Base-by-base conservation (phyloP, 148 eudicot genomes). In the Rhododendron ferrugineum region DNA sequence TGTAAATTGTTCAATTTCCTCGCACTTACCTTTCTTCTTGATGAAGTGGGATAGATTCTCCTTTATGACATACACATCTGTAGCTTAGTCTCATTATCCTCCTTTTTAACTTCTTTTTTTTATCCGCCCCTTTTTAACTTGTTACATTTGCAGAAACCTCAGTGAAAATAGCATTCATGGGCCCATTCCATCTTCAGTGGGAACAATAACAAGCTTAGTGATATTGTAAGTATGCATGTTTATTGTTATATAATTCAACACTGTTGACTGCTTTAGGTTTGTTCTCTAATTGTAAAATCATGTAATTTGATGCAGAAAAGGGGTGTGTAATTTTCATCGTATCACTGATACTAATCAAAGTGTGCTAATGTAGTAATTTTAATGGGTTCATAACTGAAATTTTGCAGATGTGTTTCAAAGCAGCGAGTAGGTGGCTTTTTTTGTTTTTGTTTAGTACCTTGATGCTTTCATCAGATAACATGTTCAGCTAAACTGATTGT, bases 121-220 rank as follows among this genome's bases (percentile, higher is more conserved):
- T 5, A 40, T 40, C 42, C 6, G 6, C 44, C 54, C 81, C 75
- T n/a, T 40, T 60, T 75, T 18, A 16, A 30, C 46, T 74, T 83
- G 44, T 70, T 87, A 84, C 68, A 80, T 75, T 79, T 86, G 68
- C 95, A 97, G 99, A 91, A 97, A 97, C 89, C 91, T 97, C 87
- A 97, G 98, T 86, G 98, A 94, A 84, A 95, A 97, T 84, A 95
- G 93, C 92, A 94, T 97, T 86, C 94, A 85, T 56, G 98, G 99
- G 81, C 36, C 88, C 62, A 94, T 97, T 87, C 98, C 99, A 64
- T 87, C 98, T 18, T 89, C 95, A 74, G 88, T 97, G 37, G 99
- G 98, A 85, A 78, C 91, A 11, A 87, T 95, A 30, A 75, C 88
- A 44, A 87, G 91, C 87, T 90, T 97, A 86, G 92, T 91, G 85